Percentiles rank a stretch among this genome's conserved stretches.
These are phyloP conservation scores for Rhytidiadelphus loreus DNA, from an alignment of 225 moss, liverwort and hornwort species.

Conservation along the genomic window DNA sequence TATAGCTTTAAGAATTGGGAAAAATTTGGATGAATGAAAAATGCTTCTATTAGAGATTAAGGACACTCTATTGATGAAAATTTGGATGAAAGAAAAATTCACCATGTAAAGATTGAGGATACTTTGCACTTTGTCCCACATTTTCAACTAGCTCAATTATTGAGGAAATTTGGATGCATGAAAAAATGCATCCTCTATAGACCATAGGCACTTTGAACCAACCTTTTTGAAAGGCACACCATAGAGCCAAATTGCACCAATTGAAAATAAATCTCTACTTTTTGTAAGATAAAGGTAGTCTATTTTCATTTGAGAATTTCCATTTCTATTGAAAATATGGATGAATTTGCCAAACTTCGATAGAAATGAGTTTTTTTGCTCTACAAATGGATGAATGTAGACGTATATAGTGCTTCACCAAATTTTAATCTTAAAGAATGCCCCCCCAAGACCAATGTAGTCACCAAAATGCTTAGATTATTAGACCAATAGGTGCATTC, in stretches of 20 bases:
- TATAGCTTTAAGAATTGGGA: not conserved
- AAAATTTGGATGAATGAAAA: not conserved
- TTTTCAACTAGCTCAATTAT: not conserved
- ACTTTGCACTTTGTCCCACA: accelerated
- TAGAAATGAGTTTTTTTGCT: too few species aligned
- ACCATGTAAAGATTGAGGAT: not conserved
- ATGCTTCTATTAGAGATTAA: not conserved
- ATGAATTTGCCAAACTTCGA: too few species aligned
- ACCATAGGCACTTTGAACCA: accelerated
- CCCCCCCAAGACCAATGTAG: accelerated
- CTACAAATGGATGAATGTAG: too few species aligned
- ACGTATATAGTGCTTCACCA: too few species aligned
- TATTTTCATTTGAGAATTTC: too few species aligned
- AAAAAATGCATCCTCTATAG: not conserved
- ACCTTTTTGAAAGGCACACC: too few species aligned
- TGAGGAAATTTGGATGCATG: not conserved
- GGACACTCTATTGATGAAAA: accelerated
- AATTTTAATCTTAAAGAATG: not conserved
- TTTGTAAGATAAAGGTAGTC: too few species aligned
- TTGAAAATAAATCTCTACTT: too few species aligned
- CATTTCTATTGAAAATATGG: too few species aligned
- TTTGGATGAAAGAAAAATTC: not conserved
- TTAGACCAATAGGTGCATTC: not conserved
- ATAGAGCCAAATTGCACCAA: too few species aligned
- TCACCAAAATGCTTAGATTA: not conserved